Conservation (phyloP, 768 basidiomycete species). For the Leccinum obscurum region DNA sequence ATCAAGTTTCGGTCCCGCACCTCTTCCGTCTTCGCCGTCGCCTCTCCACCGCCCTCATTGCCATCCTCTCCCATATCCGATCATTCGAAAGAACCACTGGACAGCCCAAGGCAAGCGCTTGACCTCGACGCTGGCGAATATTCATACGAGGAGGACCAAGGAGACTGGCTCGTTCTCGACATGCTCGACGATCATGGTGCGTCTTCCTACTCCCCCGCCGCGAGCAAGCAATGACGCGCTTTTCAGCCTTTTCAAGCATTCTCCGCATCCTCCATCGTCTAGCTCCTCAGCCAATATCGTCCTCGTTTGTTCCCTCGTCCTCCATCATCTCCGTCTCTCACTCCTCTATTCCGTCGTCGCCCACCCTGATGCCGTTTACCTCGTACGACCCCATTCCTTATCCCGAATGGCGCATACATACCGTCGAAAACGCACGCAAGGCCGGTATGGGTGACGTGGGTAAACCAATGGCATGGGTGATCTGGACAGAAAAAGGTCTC, state of each 20-base stretch:
- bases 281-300: constrained; percentile 33
- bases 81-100: constrained; percentile 2
- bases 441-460: constrained; percentile 62
- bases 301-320: constrained; percentile 44
- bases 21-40: not conserved
- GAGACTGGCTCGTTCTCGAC: constrained; percentile 57
- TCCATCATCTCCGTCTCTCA: constrained; percentile 60
- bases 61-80: constrained; percentile 29
- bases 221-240: not conserved
- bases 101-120: constrained; percentile 5
- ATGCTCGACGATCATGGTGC: constrained; percentile 48
- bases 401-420: constrained; percentile 63
- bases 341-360: constrained; percentile 11
- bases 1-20: constrained; percentile 36
- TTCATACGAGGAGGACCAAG: constrained; percentile 15
- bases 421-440: constrained; percentile 51
- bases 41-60: constrained; percentile 20
- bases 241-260: constrained; percentile 48
- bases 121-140: constrained; percentile 5
- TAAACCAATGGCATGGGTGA: constrained; percentile 50
- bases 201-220: not conserved
- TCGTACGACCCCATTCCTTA: constrained; percentile 47
- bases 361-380: constrained; percentile 18
- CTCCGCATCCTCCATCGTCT: constrained; percentile 54
- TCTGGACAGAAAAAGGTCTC: constrained; percentile 33